Base-by-base conservation (phyloP, 805 yeast species). In the Teunomyces tritomae region DNA sequence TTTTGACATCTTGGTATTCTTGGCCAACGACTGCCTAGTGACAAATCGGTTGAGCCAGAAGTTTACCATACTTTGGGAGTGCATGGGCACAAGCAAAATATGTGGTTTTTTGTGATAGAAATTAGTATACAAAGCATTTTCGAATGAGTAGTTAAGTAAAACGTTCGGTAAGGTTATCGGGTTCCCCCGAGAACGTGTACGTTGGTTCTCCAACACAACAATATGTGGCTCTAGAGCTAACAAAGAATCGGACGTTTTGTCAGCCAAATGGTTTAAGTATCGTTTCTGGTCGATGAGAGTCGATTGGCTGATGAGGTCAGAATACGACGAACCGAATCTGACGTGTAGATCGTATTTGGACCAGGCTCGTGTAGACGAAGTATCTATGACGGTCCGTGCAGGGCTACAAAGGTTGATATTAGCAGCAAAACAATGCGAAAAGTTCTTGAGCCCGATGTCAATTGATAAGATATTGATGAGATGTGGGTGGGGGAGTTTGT, bases 401-500 rank as follows among this genome's bases (percentile, higher is more conserved):
- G 14, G 34, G 14, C 24, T 28, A 24, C 26, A 9, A 24, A 20
- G 30, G 11, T 43, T 17, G 26, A 43, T 32, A 24, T 24, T 28
- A 14, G 46, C 41, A n/a, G 40, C 35, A 13, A 44, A 57, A 54
- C 76, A 71, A 48, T 64, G 70, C 7, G 74, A 63, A 49, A 73
- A 70, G 57, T 73, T 71, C 55, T 70, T 71, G 47, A 72, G 51
- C 5, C 78, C 78, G 9, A 73, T 63, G 49, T 73, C 78, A 7
- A 73, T 58, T 20, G 74, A 59, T 3, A 70, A 46, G 8, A 62
- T 36, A 27, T 47, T 49, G 34, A 45, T 11, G 45, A 57, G 30
- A 4, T 29, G 11, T 7, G 39, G 27, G 14, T n/a, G 17, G 44
- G 55, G 49, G 24, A 48, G 6, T 24, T 35, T 29, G 32, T 30